phyloP scores from a whole-genome alignment of 805 yeast species.

The Diddensiella transvaalensis region DNA sequence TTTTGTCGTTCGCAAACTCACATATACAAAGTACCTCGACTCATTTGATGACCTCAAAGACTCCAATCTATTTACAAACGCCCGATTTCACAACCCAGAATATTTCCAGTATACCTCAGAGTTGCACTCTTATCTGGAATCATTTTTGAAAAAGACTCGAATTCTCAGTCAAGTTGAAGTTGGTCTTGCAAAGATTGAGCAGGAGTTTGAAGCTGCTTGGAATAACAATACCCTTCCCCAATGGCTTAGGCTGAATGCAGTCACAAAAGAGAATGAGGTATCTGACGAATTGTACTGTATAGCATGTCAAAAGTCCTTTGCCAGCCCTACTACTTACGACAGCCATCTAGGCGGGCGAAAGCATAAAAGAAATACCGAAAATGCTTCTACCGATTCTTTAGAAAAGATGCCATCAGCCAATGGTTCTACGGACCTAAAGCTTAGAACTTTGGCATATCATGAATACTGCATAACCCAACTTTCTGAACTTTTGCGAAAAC shows the following conservation, averaged over 20 bases:
- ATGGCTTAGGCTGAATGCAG: slow-evolving; percentile 3
- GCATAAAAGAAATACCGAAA: slow-evolving; percentile 52
- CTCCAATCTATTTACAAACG: slow-evolving; percentile 23
- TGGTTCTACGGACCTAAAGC: slow-evolving; percentile 11
- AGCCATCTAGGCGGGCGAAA: slow-evolving; percentile 73
- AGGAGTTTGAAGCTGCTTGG: slow-evolving; percentile 30
- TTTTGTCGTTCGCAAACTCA: slow-evolving; percentile 33
- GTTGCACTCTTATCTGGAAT: slow-evolving; percentile 48
- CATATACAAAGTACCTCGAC: slow-evolving; percentile 51
- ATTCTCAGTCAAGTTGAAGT: slow-evolving; percentile 46
- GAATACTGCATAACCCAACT: slow-evolving; percentile 42
- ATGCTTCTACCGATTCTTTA: slow-evolving; percentile 6
- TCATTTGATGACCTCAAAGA: slow-evolving; percentile 41
- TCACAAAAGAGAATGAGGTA: background rate
- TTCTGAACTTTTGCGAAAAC: slow-evolving; percentile 37
- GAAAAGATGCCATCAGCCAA: background rate
- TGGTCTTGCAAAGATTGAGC: slow-evolving; percentile 29
- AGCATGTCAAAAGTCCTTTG: slow-evolving; percentile 60
- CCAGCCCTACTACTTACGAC: slow-evolving; percentile 59
- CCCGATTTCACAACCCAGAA: slow-evolving; percentile 27
- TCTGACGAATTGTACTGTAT: slow-evolving; percentile 46
- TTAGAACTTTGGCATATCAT: slow-evolving; percentile 28
- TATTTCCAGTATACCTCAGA: slow-evolving; percentile 46
- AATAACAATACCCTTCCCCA: slow-evolving; percentile 14
- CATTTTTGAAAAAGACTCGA: slow-evolving; percentile 45